Conservation (phyloP, 108 stramenopile genomes). For the Schizochytrium sp. region DNA sequence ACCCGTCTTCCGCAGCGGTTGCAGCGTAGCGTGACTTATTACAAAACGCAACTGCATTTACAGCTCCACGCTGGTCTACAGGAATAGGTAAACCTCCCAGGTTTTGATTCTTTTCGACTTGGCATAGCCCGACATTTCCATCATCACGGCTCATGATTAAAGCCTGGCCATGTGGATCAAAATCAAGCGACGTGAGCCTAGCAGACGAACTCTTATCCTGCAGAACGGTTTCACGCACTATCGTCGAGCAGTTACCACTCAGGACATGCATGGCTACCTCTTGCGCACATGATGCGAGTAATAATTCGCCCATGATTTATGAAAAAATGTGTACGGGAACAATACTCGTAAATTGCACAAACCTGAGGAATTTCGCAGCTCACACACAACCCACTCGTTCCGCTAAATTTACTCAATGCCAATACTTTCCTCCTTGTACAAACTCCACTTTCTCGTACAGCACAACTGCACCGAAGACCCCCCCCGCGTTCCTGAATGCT, state of each 20-base stretch:
- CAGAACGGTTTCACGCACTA: not conserved
- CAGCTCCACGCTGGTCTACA: slow-evolving; percentile 4
- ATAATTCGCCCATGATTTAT: not conserved
- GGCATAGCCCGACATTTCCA: not conserved
- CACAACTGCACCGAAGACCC: too few species aligned
- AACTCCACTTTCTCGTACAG: too few species aligned
- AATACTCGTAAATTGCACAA: too few species aligned
- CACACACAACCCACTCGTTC: too few species aligned
- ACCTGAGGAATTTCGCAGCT: too few species aligned
- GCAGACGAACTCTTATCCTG: not conserved
- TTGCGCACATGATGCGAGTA: slow-evolving; percentile 3
- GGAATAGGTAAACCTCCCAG: slow-evolving; percentile 10
- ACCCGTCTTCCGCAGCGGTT: slow-evolving; percentile 40
- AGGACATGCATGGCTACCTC: slow-evolving; percentile 25
- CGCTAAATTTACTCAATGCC: too few species aligned
- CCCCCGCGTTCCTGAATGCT: too few species aligned
- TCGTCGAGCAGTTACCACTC: not conserved
- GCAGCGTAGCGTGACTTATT: slow-evolving; percentile 6
- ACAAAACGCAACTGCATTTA: not conserved
- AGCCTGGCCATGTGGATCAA: not conserved
- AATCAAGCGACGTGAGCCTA: not conserved
- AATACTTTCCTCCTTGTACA: too few species aligned
- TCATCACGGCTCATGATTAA: slow-evolving; percentile 36
- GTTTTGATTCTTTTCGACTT: not conserved
- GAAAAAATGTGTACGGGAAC: too few species aligned